Evolutionary conservation across 129 eudicot genomes (phyloP), one percentile per base, ranked within the genome.

Genomic region (Flaveria ramosissima): DNA sequence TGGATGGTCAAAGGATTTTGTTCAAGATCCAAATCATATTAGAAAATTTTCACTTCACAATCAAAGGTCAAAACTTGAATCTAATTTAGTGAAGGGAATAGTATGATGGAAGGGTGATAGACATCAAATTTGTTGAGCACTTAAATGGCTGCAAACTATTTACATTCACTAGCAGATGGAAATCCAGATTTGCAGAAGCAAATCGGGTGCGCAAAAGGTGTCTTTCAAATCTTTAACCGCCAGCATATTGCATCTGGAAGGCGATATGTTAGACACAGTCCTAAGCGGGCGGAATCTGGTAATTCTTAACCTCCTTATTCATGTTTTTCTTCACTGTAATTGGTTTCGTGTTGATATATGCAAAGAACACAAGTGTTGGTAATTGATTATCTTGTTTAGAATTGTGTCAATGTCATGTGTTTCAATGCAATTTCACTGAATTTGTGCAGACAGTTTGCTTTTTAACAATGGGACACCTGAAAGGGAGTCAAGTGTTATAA

Each of bases 101-200:
- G 23, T 52, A 73, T 73, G 77, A 36, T 39, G 67, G 48, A 36
- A 56, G 32, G 50, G 71, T 46, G 62, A 48, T 12, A 48, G 7
- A 48, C 5, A 14, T 48, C 6, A 48, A 48, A 69, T 59, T 15
- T 3, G 27, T 78, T 78, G 63, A 79, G 20, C 55, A 46, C 15
- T 63, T 20, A 68, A 74, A 90, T 90, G 97, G 91, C 92, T 78
- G 90, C 98, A 55, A 93, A 88, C 68, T 83, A 88, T 73, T 72
- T 93, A 71, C 95, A 85, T 85, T 88, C 97, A 59, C 59, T 88
- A 75, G 85, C 91, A 42, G 96, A 93, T 79, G 98, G 88, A 7
- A 93, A 90, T 76, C 86, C 85, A 24, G 96, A 93, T 82, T 85
- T 93, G 78, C 84, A 82, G 72, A 90, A 88, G 88, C 98, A 93